Evolutionary conservation across 2,329 filamentous ascomycete species (phyloP), one percentile per base, ranked within the genome.

Genomic region (Bipolaris gigantea): DNA sequence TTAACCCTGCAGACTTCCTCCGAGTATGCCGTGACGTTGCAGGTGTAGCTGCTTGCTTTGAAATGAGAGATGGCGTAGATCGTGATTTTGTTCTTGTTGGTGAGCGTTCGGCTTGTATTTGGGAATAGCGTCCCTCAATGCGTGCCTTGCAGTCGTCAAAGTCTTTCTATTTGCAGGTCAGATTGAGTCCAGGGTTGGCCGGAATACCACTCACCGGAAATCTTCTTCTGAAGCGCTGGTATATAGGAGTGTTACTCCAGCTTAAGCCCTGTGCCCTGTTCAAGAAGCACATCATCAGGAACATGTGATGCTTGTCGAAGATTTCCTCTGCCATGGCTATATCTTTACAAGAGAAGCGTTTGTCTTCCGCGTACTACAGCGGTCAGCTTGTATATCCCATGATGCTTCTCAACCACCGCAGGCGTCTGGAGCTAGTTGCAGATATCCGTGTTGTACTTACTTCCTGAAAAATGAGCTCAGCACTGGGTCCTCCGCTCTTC

Each of bases 241-340:
- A 80, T 3, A 81, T 53, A 2, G 75, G 72, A 5, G 75, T 78
- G 45, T 64, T 73, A 42, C 67, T 71, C 79, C 79, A 81, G 13
- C 66, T 64, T 19, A 80, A 65, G 15, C 72, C 76, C 41, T 80
- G 76, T 38, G 77, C 76, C 15, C 72, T 70, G 16, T 70, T 73
- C 42, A 79, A 44, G 71, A 81, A 80, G 40, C 72, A 74, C 60
- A 75, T 69, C 4, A 80, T 68, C 46, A 81, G 61, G 53, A 80
- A 80, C n/a, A 73, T 59, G 30, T 70, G 69, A 57, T 77, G 74
- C 34, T 65, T 68, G 40, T 70, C 57, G 35, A 76, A 73, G 48
- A 67, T 63, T 10, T 56, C 48, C 18, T 60, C 63, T 4, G 71
- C 75, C 38, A 58, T 61, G 9, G 50, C 58, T 7, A 61, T 48